Conservation (phyloP, 768 basidiomycete genomes). For the Mycena rebaudengoi region DNA sequence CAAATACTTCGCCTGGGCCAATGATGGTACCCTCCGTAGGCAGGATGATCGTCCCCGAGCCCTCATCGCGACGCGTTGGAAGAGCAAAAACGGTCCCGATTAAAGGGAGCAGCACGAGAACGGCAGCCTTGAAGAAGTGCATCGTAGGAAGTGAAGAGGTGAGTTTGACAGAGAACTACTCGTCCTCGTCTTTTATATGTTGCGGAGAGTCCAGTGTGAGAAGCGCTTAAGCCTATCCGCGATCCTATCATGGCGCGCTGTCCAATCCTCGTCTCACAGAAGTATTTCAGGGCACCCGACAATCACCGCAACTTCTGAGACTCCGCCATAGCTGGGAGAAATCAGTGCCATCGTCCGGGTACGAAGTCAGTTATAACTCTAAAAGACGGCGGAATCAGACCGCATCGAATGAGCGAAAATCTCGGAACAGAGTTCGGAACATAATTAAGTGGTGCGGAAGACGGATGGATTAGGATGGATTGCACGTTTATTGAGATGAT, state of each 20-base stretch:
- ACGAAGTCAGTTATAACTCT: no score
- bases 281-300: background rate
- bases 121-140: slow-evolving; percentile 19
- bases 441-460: no score
- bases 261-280: no score
- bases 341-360: background rate
- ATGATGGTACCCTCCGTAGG: slow-evolving; percentile 43
- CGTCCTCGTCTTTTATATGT: background rate
- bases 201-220: no score
- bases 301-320: background rate
- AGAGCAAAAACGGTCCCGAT: background rate
- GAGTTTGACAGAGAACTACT: background rate
- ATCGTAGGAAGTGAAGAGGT: background rate
- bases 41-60: slow-evolving; percentile 28
- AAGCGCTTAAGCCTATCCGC: no score
- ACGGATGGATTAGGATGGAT: no score
- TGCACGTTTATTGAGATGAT: no score
- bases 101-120: slow-evolving; percentile 14
- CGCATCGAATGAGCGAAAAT: no score
- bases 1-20: slow-evolving; percentile 48
- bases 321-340: background rate
- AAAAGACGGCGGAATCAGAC: no score
- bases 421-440: no score
- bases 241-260: no score
- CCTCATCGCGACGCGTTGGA: slow-evolving; percentile 18